phyloP scores from a whole-genome alignment of 148 eudicot genomes.

The Rhododendron vialii region DNA sequence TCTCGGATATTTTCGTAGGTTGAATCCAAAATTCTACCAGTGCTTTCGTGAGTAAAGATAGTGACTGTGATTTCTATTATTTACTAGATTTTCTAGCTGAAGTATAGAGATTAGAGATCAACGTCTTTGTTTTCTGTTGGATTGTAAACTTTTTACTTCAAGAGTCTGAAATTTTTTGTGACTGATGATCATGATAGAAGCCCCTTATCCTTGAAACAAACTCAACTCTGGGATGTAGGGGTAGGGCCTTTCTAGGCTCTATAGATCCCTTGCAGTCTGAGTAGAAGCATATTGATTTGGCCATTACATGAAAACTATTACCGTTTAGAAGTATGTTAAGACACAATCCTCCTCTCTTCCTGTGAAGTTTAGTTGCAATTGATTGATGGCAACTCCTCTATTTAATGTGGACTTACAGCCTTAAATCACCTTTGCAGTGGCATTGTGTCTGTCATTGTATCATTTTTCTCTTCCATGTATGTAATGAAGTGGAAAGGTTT shows the following conservation, averaged over 20 bases:
- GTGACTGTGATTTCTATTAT: background rate
- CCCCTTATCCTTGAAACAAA: background rate
- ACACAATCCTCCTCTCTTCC: background rate
- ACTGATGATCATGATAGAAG: background rate
- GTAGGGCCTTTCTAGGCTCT: background rate
- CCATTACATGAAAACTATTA: background rate
- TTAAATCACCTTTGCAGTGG: slow-evolving; percentile 36
- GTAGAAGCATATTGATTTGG: background rate
- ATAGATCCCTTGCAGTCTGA: background rate
- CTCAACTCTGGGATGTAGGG: background rate
- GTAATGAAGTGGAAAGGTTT: slow-evolving; percentile 60
- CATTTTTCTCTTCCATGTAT: slow-evolving; percentile 72
- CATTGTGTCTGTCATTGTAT: slow-evolving; percentile 27
- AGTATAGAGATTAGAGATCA: background rate
- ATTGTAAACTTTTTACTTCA: background rate
- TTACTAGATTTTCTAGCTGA: background rate
- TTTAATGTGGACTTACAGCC: background rate
- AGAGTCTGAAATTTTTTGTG: background rate
- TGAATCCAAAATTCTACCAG: background rate
- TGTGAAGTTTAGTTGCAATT: background rate
- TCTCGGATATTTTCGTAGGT: background rate
- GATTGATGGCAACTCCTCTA: background rate
- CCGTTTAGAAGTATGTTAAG: background rate
- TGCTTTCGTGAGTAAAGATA: background rate
- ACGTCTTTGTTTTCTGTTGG: background rate